Evolutionary conservation across 2,329 filamentous ascomycete genomes (phyloP), one percentile per base, ranked within the genome.

Genomic region (Harringtonia aguacate): DNA sequence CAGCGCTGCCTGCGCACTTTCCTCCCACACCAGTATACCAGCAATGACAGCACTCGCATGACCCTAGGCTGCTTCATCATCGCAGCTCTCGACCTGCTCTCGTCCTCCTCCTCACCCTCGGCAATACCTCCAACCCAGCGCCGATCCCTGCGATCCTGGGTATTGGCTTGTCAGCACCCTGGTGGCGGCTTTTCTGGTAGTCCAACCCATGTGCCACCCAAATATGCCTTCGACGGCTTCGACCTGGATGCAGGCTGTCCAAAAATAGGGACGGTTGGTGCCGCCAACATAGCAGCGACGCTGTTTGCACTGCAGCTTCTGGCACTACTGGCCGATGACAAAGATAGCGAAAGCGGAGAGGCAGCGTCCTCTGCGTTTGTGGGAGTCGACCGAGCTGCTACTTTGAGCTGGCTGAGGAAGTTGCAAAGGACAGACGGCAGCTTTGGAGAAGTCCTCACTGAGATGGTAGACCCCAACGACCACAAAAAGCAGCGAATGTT

Each of bases 11-110:
- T 92, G 51, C 84, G 83, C 59, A 83, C 81, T 21, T 75, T 83
- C 49, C 79, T 98, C 8, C 92, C 92, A 0, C 74, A 80, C 37
- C 73, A 78, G 50, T 98, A 97, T 68, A 94, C 86, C 15, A 73
- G 80, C 59, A 92, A 84, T 61, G 92, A 98, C 66, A 87, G 87
- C 53, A 90, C 83, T 56, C 88, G 92, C 55, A 84, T 97, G 69
- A 84, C 84, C 6, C 78, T 97, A 44, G 88, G 80, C 52, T 94
- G 83, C 68, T 95, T 98, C 69, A 89, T 84, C 52, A 67, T 97
- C 55, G 83, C 86, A 8, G 86, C 87, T 2, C 72, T 95, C 39
- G 87, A 95, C 58, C 67, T 97, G 2, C 78, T 98, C 27, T 79
- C 76, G 13, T 71, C 73, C 2, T 68, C 44, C 8, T 4, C 15